phyloP scores from a whole-genome alignment of 192 early-diverging fungal genomes.

The Podochytrium sp. region DNA sequence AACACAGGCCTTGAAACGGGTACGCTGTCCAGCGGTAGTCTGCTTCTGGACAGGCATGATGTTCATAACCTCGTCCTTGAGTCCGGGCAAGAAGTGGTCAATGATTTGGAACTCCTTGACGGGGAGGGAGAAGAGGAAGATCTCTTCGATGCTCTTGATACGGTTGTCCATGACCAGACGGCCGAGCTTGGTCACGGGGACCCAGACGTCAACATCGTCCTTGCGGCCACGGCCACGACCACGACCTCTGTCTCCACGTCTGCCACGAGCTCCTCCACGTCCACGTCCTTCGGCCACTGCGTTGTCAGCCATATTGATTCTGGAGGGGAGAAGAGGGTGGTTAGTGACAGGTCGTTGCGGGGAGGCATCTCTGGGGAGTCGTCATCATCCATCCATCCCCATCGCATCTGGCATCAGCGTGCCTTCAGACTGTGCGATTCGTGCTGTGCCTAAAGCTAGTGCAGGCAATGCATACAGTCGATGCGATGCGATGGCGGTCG shows the following conservation, averaged over 20 bases:
- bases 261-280: constrained; percentile 82
- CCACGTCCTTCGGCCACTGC: constrained; percentile 64
- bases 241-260: constrained; percentile 67
- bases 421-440: neutral
- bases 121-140: constrained; percentile 97
- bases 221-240: constrained; percentile 78
- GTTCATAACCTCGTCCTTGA: constrained; percentile 99
- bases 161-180: constrained; percentile 98
- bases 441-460: neutral
- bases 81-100: constrained; percentile 91
- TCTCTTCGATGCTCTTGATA: constrained; percentile 96
- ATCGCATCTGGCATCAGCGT: neutral
- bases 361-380: neutral
- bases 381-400: constrained; percentile 13
- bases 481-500: neutral
- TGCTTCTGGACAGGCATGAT: constrained; percentile 99
- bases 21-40: constrained; percentile 99
- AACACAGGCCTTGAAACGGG: constrained; percentile 99
- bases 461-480: neutral
- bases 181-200: constrained; percentile 98
- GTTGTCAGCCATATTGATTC: constrained; percentile 35
- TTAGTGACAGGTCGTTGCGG: neutral
- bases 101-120: constrained; percentile 99
- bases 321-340: neutral
- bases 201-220: constrained; percentile 84